These are phyloP conservation scores for Diaporthe velutina DNA, from an alignment of 2,329 filamentous ascomycete genomes.

Conservation along the genomic window DNA sequence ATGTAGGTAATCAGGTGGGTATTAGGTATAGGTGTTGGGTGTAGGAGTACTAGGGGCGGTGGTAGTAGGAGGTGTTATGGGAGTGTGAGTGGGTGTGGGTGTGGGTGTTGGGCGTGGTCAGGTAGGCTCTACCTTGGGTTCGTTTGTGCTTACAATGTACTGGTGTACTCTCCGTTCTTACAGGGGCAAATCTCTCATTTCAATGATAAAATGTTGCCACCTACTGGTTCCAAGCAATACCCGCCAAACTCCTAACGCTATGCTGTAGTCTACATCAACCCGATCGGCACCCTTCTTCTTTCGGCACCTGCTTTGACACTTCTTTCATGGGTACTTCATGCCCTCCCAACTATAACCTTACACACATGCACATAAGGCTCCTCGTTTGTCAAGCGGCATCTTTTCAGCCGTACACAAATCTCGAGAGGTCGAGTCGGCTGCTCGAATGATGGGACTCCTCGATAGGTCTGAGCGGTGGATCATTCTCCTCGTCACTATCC, in stretches of 20 bases:
- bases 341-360: not conserved
- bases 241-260: slow-evolving; percentile 35
- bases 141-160: no score
- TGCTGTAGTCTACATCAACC: slow-evolving; percentile 11
- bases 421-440: slow-evolving; percentile 60
- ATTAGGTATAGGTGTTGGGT: no score
- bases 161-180: no score
- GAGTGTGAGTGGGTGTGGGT: no score
- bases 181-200: no score
- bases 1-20: no score
- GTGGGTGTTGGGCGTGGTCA: no score
- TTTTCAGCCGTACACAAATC: slow-evolving; percentile 57
- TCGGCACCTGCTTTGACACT: no score
- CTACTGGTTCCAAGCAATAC: slow-evolving; percentile 18
- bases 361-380: not conserved
- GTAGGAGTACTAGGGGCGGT: no score
- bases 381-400: not conserved
- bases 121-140: no score
- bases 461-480: slow-evolving; percentile 41
- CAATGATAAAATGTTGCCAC: no score
- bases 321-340: not conserved
- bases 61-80: no score
- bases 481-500: slow-evolving; percentile 64
- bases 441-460: not conserved
- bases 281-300: not conserved